These are phyloP conservation scores for Kwoniella sp. DNA, from an alignment of 768 basidiomycete genomes.

Conservation along the genomic window DNA sequence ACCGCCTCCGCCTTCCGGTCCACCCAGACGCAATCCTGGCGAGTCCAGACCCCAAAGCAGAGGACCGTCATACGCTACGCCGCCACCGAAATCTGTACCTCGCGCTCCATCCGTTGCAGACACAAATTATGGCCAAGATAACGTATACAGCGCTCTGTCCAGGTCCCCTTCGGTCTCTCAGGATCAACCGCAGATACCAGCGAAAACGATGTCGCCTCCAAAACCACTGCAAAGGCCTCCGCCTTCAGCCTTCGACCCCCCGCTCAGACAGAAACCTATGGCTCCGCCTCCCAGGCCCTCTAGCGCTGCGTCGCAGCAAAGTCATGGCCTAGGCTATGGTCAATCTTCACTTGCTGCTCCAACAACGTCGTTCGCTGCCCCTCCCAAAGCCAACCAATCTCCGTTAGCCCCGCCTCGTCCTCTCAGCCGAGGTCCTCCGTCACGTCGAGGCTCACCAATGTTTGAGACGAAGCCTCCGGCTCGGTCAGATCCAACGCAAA, in stretches of 20 bases:
- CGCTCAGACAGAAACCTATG: not conserved
- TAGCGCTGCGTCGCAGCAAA: constrained; percentile 2
- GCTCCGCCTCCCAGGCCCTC: constrained; percentile 3
- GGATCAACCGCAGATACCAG: not conserved
- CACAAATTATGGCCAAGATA: not conserved
- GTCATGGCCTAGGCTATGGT: not conserved
- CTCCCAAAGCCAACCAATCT: constrained; percentile 4
- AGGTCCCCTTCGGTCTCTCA: constrained; percentile 3
- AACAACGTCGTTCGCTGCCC: constrained; percentile 1
- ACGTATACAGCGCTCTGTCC: constrained; percentile 3
- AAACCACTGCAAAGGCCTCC: constrained; percentile 3
- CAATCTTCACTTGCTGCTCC: not conserved
- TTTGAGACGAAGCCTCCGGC: constrained; percentile 12
- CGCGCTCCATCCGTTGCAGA: not conserved
- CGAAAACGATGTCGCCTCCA: not conserved
- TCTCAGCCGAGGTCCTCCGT: constrained; percentile 10
- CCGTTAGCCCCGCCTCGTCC: constrained; percentile 5
- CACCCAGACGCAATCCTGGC: constrained; percentile 14
- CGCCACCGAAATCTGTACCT: not conserved
- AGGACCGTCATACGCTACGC: constrained; percentile 6
- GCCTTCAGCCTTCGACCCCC: constrained; percentile 8
- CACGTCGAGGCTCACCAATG: constrained; percentile 6
- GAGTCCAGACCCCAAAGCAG: constrained; percentile 6
- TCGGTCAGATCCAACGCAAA: constrained; percentile 4
- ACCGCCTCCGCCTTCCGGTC: constrained; percentile 22